A percentile compares a stretch with the other conserved stretches of the same genome.
Conservation (phyloP, 441 rosid genomes). For the Monsonia emarginata region DNA sequence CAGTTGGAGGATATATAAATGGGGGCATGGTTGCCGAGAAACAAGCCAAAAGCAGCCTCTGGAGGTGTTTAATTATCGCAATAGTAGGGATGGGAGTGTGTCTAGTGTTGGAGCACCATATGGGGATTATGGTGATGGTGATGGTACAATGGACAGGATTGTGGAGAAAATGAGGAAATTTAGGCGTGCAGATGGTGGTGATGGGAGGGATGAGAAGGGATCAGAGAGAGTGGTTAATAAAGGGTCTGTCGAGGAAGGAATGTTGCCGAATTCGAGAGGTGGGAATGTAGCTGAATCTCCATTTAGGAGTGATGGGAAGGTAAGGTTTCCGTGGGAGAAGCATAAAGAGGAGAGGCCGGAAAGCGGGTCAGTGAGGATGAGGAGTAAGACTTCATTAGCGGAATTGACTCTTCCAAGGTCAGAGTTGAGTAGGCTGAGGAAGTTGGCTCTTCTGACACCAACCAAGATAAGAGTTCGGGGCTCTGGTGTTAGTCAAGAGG, state of each 20-base stretch:
- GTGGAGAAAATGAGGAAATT: constrained; percentile 64
- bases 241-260: constrained; percentile 64
- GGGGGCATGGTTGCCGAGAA: constrained; percentile 26
- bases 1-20: constrained; percentile 26
- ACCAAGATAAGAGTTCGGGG: constrained; percentile 51
- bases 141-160: constrained; percentile 72
- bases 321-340: constrained; percentile 80
- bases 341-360: constrained; percentile 28
- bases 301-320: constrained; percentile 39
- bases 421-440: constrained; percentile 70
- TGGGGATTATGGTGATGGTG: constrained; percentile 20
- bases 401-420: constrained; percentile 64
- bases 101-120: constrained; percentile 21
- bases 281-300: constrained; percentile 47
- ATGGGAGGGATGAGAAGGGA: constrained; percentile 22
- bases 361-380: constrained; percentile 43
- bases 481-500: constrained; percentile 60
- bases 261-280: constrained; percentile 49
- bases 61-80: constrained; percentile 25
- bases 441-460: constrained; percentile 52
- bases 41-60: constrained; percentile 24
- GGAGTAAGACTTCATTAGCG: constrained; percentile 55
- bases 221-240: constrained; percentile 47
- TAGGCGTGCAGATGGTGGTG: constrained; percentile 48
- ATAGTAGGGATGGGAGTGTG: constrained; percentile 14